Conservation (phyloP, 495 filamentous ascomycete species). For the Tuber umbilicatum region DNA sequence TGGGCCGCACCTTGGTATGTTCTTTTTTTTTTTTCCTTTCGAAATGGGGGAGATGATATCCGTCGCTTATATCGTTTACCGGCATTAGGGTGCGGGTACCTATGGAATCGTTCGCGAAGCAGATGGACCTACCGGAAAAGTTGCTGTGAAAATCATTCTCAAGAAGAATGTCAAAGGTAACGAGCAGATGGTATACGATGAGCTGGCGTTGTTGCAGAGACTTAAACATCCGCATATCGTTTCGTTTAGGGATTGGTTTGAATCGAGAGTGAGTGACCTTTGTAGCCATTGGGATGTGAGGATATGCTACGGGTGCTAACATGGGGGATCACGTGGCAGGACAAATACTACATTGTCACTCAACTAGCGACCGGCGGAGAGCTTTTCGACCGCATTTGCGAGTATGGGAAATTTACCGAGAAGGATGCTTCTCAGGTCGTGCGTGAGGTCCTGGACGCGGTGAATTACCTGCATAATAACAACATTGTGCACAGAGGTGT, state of each 20-base stretch:
- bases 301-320: slow-evolving; percentile 15
- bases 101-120: slow-evolving; percentile 98
- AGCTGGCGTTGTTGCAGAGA: slow-evolving; percentile 82
- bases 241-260: slow-evolving; percentile 97
- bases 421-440: slow-evolving; percentile 97
- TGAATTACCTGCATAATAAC: slow-evolving; percentile 88
- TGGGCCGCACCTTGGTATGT: slow-evolving; percentile 70
- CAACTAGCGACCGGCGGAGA: slow-evolving; percentile 94
- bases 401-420: slow-evolving; percentile 97
- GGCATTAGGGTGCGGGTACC: slow-evolving; percentile 69
- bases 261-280: slow-evolving; percentile 63
- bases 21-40: slow-evolving; percentile 4
- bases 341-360: slow-evolving; percentile 99
- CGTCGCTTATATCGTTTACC: slow-evolving; percentile 7
- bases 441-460: slow-evolving; percentile 86
- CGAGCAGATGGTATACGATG: slow-evolving; percentile 97
- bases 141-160: slow-evolving; percentile 96
- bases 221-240: slow-evolving; percentile 95
- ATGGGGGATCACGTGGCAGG: slow-evolving; percentile 49
- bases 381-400: slow-evolving; percentile 96
- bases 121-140: slow-evolving; percentile 72
- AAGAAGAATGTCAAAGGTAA: slow-evolving; percentile 99
- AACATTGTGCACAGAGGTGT: slow-evolving; percentile 94
- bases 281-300: neutral
- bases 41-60: neutral